phyloP scores from a whole-genome alignment of 2,329 filamentous ascomycete genomes.

The Colletotrichum paranaense region DNA sequence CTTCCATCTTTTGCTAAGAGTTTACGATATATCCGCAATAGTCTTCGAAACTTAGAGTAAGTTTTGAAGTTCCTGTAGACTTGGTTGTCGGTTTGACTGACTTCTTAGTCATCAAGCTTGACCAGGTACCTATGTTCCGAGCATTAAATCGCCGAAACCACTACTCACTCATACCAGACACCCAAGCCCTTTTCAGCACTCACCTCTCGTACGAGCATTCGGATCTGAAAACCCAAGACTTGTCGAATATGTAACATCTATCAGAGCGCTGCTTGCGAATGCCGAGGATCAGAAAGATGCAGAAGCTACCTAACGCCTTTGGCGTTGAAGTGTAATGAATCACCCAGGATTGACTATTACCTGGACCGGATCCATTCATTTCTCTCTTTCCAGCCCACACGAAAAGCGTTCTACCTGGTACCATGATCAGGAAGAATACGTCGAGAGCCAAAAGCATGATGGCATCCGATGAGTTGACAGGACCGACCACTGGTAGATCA shows the following conservation, averaged over 20 bases:
- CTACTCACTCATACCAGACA: no score
- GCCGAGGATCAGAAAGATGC: not conserved
- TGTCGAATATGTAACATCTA: no score
- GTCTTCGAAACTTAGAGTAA: no score
- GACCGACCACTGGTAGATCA: not conserved
- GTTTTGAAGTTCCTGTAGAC: no score
- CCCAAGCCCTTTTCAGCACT: no score
- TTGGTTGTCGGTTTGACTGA: no score
- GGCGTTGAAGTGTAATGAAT: not conserved
- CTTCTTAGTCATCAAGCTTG: no score
- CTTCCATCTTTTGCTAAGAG: not conserved
- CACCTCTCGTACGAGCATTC: not conserved
- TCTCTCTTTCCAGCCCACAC: no score
- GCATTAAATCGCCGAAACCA: no score
- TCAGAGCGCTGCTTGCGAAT: not conserved
- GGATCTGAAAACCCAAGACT: not conserved
- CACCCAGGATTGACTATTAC: not conserved
- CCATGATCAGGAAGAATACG: not conserved
- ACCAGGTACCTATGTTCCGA: no score
- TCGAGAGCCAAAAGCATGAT: not conserved
- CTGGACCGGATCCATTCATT: not conserved
- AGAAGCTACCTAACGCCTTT: not conserved
- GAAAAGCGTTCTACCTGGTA: no score
- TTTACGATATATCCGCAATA: no score
- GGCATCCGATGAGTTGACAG: not conserved